These are phyloP conservation scores for Piloderma croceum DNA, from an alignment of 768 basidiomycete species.

Conservation along the genomic window DNA sequence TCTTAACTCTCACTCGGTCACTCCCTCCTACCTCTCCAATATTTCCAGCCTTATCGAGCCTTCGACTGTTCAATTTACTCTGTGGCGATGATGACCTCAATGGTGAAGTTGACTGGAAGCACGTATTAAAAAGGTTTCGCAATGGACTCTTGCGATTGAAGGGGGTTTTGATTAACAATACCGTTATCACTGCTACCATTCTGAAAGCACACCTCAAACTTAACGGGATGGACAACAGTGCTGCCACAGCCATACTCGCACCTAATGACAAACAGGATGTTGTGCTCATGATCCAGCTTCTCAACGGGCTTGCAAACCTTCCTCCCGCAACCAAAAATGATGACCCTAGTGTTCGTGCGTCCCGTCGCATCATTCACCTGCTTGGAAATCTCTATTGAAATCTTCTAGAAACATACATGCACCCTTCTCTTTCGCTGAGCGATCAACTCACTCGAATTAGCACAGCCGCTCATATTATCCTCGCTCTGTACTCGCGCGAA, in stretches of 20 bases:
- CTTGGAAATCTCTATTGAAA: slow-evolving; percentile 20
- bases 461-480: slow-evolving; percentile 25
- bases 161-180: slow-evolving; percentile 19
- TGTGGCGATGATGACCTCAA: slow-evolving; percentile 33
- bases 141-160: slow-evolving; percentile 22
- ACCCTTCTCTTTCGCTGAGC: slow-evolving; percentile 20
- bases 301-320: slow-evolving; percentile 19
- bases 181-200: slow-evolving; percentile 20
- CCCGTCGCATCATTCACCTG: slow-evolving; percentile 16
- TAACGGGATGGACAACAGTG: slow-evolving; percentile 2
- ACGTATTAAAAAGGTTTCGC: slow-evolving; percentile 28
- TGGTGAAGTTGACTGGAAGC: slow-evolving; percentile 31
- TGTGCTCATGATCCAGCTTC: slow-evolving; percentile 18
- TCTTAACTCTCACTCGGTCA: slow-evolving; percentile 16
- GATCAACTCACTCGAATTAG: slow-evolving; percentile 32
- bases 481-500: slow-evolving; percentile 14
- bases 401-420: slow-evolving; percentile 26
- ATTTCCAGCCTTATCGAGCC: slow-evolving; percentile 14
- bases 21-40: slow-evolving; percentile 20
- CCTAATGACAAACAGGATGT: slow-evolving; percentile 31
- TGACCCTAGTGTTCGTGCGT: slow-evolving; percentile 6
- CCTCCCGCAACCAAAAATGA: slow-evolving; percentile 9
- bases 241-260: slow-evolving; percentile 19
- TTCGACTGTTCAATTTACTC: slow-evolving; percentile 23
- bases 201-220: slow-evolving; percentile 18